These are phyloP conservation scores for Melianthus villosus DNA, from an alignment of 441 rosid genomes.

Conservation along the genomic window DNA sequence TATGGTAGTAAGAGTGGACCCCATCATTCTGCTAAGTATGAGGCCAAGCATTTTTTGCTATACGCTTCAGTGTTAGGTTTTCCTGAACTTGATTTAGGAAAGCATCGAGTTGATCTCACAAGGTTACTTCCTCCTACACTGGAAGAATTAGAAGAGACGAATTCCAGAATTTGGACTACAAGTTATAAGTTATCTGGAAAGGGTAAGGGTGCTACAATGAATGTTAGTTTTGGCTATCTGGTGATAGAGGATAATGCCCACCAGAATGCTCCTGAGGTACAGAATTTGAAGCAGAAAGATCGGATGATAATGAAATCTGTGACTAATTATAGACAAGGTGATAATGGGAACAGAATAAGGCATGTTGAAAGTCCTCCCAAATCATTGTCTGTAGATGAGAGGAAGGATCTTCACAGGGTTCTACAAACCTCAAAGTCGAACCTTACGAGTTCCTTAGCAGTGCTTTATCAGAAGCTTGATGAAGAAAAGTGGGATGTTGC, in stretches of 20 bases:
- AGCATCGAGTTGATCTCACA: slow-evolving; percentile 84
- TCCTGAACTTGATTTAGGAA: slow-evolving; percentile 72
- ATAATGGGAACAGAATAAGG: slow-evolving; percentile 13
- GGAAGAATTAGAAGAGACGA: slow-evolving; percentile 86
- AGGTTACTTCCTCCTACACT: slow-evolving; percentile 77
- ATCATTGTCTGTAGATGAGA: slow-evolving; percentile 26
- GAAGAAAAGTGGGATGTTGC: slow-evolving; percentile 33
- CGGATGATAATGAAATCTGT: too few species aligned
- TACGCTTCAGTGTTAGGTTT: slow-evolving; percentile 38
- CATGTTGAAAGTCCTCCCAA: slow-evolving; percentile 35
- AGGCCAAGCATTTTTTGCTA: slow-evolving; percentile 83
- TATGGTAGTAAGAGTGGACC: slow-evolving; percentile 74
- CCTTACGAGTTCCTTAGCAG: slow-evolving; percentile 19
- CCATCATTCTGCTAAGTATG: slow-evolving; percentile 79
- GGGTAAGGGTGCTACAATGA: slow-evolving; percentile 54
- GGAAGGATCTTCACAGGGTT: slow-evolving; percentile 69
- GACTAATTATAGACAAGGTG: too few species aligned
- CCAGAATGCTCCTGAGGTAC: slow-evolving; percentile 19
- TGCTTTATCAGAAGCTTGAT: slow-evolving; percentile 29
- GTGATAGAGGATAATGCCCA: slow-evolving; percentile 40
- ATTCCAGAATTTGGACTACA: slow-evolving; percentile 81
- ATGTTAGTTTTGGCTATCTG: slow-evolving; percentile 77
- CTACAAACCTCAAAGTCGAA: slow-evolving; percentile 36
- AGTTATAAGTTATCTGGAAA: slow-evolving; percentile 70
- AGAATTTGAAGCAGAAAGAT: slow-evolving; percentile 26